Percentiles rank a stretch among this genome's conserved stretches.
Evolutionary conservation across 2,329 filamentous ascomycete species (phyloP).

Genomic region (Chaetomiaceae sp.): DNA sequence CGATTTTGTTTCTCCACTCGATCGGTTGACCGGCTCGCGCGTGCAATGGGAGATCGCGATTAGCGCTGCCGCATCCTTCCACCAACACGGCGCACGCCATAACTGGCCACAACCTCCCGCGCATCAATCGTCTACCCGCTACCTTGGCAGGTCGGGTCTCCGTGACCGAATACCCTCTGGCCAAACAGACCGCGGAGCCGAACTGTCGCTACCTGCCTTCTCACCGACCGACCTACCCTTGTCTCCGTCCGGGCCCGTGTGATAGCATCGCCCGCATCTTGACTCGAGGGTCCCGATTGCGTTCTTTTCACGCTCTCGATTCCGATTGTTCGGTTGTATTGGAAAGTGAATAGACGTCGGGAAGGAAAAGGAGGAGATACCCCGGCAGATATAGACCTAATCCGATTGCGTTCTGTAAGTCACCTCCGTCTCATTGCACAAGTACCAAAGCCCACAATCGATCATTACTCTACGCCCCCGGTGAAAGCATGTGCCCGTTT

Average conservation of each 20-base stretch:
- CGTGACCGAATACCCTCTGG: conserved; percentile 2
- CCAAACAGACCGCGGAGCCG: conserved; percentile 6
- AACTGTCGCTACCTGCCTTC: conserved; percentile 1
- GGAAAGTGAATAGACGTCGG: conserved; percentile 10
- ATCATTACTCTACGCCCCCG: neutral
- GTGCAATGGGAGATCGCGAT: conserved; percentile 28
- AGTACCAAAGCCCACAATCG: neutral
- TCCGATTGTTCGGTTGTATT: conserved; percentile 15
- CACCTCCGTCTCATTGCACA: neutral
- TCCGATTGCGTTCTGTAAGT: conserved; percentile 17
- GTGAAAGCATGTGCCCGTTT: neutral
- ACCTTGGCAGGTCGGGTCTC: conserved; percentile 5
- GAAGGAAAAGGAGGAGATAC: conserved; percentile 16
- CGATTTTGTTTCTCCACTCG: conserved; percentile 10
- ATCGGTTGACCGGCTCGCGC: conserved; percentile 19
- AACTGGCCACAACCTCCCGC: conserved; percentile 3
- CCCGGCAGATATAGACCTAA: conserved; percentile 19
- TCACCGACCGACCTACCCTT: neutral
- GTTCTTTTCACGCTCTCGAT: conserved; percentile 7
- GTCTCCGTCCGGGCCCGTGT: neutral
- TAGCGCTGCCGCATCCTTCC: conserved; percentile 24
- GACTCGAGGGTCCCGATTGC: neutral
- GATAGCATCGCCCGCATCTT: conserved; percentile 1
- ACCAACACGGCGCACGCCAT: conserved; percentile 14
- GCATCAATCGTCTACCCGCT: conserved; percentile 7